Percentiles rank a stretch among this genome's conserved stretches.
These are phyloP conservation scores for Flaveria bidentis DNA, from an alignment of 129 eudicot species.

Conservation along the genomic window DNA sequence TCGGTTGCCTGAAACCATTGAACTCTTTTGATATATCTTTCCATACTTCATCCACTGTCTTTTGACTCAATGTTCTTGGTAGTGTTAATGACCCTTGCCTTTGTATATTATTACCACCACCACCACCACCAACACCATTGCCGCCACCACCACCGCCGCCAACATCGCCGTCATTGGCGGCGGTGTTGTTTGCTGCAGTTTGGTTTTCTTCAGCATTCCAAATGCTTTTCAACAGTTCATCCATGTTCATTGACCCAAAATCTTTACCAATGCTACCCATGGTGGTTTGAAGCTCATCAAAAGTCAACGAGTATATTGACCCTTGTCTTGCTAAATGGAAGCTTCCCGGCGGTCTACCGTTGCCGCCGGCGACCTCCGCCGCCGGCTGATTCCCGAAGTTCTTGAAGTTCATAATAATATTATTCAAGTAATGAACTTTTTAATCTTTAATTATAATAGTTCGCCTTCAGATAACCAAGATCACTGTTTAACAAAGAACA, in stretches of 20 bases:
- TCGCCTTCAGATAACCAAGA: background rate
- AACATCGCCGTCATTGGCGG: constrained; percentile 10
- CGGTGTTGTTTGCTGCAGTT: constrained; percentile 26
- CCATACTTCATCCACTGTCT: constrained; percentile 95
- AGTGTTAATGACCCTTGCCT: constrained; percentile 88
- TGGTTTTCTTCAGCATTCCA: constrained; percentile 96
- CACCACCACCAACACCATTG: background rate
- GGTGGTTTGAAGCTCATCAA: constrained; percentile 84
- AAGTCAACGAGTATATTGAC: constrained; percentile 78
- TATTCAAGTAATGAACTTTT: too few relatives aligned
- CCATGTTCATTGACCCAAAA: constrained; percentile 99
- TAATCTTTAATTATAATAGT: too few relatives aligned
- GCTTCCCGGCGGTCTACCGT: constrained; percentile 52
- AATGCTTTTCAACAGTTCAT: constrained; percentile 82
- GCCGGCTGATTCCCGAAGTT: constrained; percentile 54
- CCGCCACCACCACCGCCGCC: background rate
- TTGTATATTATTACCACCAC: constrained; percentile 57
- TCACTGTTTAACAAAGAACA: constrained; percentile 13
- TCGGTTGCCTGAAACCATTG: constrained; percentile 38
- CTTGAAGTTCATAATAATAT: constrained; percentile 51
- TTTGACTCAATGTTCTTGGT: constrained; percentile 81
- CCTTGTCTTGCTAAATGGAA: constrained; percentile 65
- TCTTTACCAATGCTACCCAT: constrained; percentile 77
- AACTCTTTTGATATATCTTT: constrained; percentile 66
- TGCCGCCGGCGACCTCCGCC: constrained; percentile 43